These are phyloP conservation scores for Psilocybe sp. DNA, from an alignment of 768 basidiomycete genomes.

Conservation along the genomic window DNA sequence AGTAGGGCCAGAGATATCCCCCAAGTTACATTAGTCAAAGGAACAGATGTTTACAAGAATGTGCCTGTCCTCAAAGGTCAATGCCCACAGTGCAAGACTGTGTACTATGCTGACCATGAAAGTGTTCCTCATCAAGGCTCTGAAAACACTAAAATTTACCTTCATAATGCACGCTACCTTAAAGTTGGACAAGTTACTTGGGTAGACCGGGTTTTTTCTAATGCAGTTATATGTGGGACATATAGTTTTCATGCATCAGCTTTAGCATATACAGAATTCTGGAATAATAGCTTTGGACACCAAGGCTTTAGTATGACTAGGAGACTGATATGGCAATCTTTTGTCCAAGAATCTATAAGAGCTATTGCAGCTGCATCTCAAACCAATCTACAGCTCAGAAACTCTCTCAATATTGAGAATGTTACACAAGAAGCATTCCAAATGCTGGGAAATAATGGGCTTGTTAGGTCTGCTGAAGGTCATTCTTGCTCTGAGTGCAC, in stretches of 20 bases:
- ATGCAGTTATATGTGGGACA: slow-evolving; percentile 15
- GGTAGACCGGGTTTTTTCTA: slow-evolving; percentile 14
- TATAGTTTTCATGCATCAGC: slow-evolving; percentile 21
- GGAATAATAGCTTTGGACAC: slow-evolving; percentile 15
- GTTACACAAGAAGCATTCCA: slow-evolving; percentile 5
- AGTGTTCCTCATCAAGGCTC: not conserved
- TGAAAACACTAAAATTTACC: not conserved
- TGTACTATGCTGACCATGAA: slow-evolving; percentile 15
- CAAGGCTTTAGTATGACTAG: not conserved
- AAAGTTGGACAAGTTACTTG: slow-evolving; percentile 14
- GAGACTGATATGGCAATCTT: slow-evolving; percentile 14
- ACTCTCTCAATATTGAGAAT: slow-evolving; percentile 3
- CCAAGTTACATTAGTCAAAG: slow-evolving; percentile 6
- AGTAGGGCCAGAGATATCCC: slow-evolving; percentile 1
- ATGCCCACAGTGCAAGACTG: slow-evolving; percentile 6
- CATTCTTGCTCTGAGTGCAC: slow-evolving; percentile 14
- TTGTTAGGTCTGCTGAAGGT: slow-evolving; percentile 1
- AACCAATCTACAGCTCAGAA: not conserved
- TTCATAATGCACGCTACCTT: slow-evolving; percentile 12
- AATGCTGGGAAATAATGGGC: slow-evolving; percentile 10
- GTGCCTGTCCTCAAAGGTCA: slow-evolving; percentile 3
- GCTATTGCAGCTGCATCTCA: not conserved
- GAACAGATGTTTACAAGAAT: slow-evolving; percentile 3
- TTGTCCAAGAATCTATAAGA: slow-evolving; percentile 15
- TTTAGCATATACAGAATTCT: slow-evolving; percentile 15